Percentiles rank a stretch among this genome's conserved stretches.
These are phyloP conservation scores for Candida adriatica DNA, from an alignment of 805 yeast species.

Conservation along the genomic window DNA sequence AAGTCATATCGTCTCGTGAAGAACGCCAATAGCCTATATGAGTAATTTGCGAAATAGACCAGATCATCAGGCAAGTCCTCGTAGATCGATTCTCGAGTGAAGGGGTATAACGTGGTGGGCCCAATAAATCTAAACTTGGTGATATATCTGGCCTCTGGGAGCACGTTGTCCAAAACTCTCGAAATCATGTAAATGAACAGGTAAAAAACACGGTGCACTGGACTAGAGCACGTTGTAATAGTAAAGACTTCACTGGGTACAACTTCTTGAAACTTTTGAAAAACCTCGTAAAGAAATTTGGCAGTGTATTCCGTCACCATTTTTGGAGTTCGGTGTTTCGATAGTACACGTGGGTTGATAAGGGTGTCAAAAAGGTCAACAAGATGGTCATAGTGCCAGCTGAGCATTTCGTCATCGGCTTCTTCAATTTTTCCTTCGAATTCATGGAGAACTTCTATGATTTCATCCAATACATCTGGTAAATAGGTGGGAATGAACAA, in stretches of 20 bases:
- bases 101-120: constrained; percentile 19
- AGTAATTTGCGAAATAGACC: constrained; percentile 11
- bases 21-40: constrained; percentile 14
- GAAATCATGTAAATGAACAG: constrained; percentile 10
- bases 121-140: constrained; percentile 20
- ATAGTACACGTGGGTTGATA: constrained; percentile 2
- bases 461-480: constrained; percentile 13
- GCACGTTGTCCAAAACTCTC: constrained; percentile 18
- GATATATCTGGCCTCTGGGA: constrained; percentile 20
- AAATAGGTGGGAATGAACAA: constrained; percentile 19
- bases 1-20: constrained; percentile 20
- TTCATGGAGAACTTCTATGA: constrained; percentile 10
- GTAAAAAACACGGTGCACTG: constrained; percentile 16
- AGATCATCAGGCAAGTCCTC: constrained; percentile 7
- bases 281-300: constrained; percentile 8
- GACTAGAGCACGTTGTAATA: constrained; percentile 4
- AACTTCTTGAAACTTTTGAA: constrained; percentile 11
- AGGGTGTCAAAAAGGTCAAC: constrained; percentile 6
- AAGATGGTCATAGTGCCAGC: constrained; percentile 5
- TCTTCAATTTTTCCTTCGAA: constrained; percentile 5
- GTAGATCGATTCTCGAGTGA: constrained; percentile 5
- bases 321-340: constrained; percentile 2
- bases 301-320: constrained; percentile 15
- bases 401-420: constrained; percentile 9
- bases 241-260: constrained; percentile 17